Conservation (phyloP, 768 basidiomycete species). For the Auricularia cornea region DNA sequence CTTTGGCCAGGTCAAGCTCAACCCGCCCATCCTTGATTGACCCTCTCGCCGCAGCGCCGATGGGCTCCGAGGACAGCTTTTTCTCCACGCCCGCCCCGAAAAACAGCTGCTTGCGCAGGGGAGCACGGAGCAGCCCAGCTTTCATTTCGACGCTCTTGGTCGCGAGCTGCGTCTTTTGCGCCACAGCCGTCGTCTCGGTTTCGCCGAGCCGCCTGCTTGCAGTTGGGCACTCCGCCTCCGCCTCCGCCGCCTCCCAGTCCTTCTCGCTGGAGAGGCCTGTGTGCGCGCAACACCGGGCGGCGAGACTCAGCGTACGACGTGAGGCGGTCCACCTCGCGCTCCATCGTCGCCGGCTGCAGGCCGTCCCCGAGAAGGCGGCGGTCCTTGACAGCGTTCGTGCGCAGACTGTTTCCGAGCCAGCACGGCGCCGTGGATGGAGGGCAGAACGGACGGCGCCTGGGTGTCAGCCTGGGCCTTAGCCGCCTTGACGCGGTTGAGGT, state of each 20-base stretch:
- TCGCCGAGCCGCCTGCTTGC: constrained; percentile 54
- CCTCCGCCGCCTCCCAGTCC: constrained; percentile 50
- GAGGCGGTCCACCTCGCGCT: constrained; percentile 56
- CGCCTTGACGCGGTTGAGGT: constrained; percentile 62
- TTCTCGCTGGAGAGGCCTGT: constrained; percentile 45
- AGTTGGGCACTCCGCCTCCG: constrained; percentile 31
- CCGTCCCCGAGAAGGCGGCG: constrained; percentile 54
- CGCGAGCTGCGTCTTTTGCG: constrained; percentile 51
- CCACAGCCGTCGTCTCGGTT: constrained; percentile 52
- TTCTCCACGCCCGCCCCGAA: constrained; percentile 39
- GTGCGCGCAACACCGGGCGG: neutral
- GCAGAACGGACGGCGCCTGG: constrained; percentile 47
- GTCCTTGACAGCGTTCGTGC: constrained; percentile 51
- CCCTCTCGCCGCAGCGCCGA: neutral
- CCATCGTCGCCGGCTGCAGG: constrained; percentile 56
- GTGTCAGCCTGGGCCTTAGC: constrained; percentile 59
- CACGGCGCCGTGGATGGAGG: constrained; percentile 5
- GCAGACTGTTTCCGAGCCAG: constrained; percentile 42
- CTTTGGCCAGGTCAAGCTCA: constrained; percentile 17
- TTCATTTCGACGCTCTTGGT: constrained; percentile 54
- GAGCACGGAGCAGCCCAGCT: no score
- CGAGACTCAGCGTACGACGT: neutral
- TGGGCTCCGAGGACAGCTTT: constrained; percentile 28
- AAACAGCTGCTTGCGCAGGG: no score
- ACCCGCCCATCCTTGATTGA: constrained; percentile 20